phyloP scores from a whole-genome alignment of 352 stramenopile species.

The Globisporangium radiosum region DNA sequence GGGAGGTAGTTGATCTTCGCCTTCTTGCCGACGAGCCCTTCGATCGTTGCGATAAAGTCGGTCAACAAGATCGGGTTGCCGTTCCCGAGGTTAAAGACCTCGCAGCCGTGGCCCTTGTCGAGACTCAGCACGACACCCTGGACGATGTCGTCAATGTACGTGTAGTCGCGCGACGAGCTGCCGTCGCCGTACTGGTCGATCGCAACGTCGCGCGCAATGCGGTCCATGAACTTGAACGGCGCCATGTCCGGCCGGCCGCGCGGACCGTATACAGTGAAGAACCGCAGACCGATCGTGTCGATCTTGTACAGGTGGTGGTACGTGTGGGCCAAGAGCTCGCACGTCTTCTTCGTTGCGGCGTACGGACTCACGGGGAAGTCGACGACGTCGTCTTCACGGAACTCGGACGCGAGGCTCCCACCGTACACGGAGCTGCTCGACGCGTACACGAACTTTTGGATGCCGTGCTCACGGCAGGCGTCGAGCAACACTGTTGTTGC shows the following conservation, averaged over 20 bases:
- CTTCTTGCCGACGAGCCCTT: slow-evolving; percentile 90
- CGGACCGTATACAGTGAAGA: slow-evolving; percentile 98
- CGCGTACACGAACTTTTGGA: slow-evolving; percentile 95
- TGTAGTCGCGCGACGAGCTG: slow-evolving; percentile 94
- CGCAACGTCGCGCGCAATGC: slow-evolving; percentile 83
- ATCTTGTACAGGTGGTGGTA: slow-evolving; percentile 97
- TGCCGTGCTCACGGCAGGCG: slow-evolving; percentile 80
- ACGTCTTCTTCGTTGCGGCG: slow-evolving; percentile 96
- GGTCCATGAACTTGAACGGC: slow-evolving; percentile 98
- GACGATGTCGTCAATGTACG: slow-evolving; percentile 98
- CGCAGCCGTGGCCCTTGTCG: slow-evolving; percentile 71
- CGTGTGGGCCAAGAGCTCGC: slow-evolving; percentile 95
- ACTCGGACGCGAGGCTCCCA: slow-evolving; percentile 87
- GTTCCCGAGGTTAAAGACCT: slow-evolving; percentile 97
- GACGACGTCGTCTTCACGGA: slow-evolving; percentile 87
- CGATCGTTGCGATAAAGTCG: slow-evolving; percentile 95
- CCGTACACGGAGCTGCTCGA: slow-evolving; percentile 94
- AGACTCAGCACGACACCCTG: slow-evolving; percentile 88
- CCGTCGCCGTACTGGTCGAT: slow-evolving; percentile 98
- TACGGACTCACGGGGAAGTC: slow-evolving; percentile 96
- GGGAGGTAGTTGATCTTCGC: slow-evolving; percentile 92
- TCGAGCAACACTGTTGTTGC: slow-evolving; percentile 94
- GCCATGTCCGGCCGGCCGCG: slow-evolving; percentile 97
- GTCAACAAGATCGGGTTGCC: slow-evolving; percentile 88
- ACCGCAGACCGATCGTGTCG: slow-evolving; percentile 92